Base-by-base conservation (phyloP, 2,329 filamentous ascomycete genomes). In the Taxawa tesnikishii region DNA sequence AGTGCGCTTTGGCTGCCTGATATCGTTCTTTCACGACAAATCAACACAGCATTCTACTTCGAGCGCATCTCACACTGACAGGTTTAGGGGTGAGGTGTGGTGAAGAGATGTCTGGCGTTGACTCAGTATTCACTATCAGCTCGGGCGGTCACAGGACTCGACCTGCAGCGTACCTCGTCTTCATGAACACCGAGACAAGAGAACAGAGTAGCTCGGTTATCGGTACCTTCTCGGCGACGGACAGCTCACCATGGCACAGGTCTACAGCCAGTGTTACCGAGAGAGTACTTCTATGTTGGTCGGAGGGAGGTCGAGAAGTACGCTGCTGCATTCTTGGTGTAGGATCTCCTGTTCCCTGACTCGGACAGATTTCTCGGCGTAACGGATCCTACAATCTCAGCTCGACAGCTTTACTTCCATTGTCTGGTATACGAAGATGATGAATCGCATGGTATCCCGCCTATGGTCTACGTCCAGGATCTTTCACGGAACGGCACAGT, bases 391-490 rank as follows among this genome's bases (percentile, higher is more conserved):
- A 51, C 47, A 21, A 57, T 68, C 12, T 67, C 64, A 11, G 59
- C 56, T 19, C 50, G 54, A 32, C 64, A 68, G 48, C 40, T 67
- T 11, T 53, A 53, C 14, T 48, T 67, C 26, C 60, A 62, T 39
- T 63, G 60, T 41, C 53, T 67, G 29, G 33, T 63, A 2, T 67
- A 60, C 36, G 63, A 63, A 19, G 50, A 59, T 33, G 44, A 54
- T 15, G 44, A 46, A 10, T 34, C 46, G 15, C 40, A 49, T 8
- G 38, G 41, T 4, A 52, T 65, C 8, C 45, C 55, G 3, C 63
- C 64, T 4, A 54, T 68, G 33, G 53, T 68, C 3, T 68, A 67
- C 40, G 55, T 54, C 10, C 54, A 60, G 24, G 57, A 65, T 32
- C 29, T 64, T 3, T 68, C 64, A 0, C 49, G 47, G 21, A 66